Percentiles rank a stretch among this genome's conserved stretches.
Evolutionary conservation across 2,329 filamentous ascomycete genomes (phyloP).

Genomic region (Trichophaea hybrida): DNA sequence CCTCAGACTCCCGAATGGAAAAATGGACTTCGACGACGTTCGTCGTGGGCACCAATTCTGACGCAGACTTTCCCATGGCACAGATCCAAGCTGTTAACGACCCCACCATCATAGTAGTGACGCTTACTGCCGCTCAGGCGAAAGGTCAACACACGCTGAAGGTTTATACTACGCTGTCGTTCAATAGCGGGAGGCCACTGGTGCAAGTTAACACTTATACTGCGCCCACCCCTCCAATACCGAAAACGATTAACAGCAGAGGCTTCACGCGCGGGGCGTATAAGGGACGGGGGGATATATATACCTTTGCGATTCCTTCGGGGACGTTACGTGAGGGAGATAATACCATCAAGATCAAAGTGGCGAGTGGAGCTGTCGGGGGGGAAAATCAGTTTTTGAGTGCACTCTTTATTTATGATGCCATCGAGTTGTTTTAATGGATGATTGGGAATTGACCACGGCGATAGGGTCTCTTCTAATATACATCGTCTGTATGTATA

Average conservation of each 20-base stretch:
- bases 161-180: constrained; percentile 50
- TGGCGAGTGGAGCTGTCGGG: constrained; percentile 45
- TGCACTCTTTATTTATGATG: constrained; percentile 36
- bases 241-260: constrained; percentile 48
- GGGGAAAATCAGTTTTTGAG: constrained; percentile 36
- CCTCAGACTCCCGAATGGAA: constrained; percentile 49
- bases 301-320: constrained; percentile 45
- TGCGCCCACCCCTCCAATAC: constrained; percentile 37
- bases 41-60: constrained; percentile 42
- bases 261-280: constrained; percentile 54
- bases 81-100: constrained; percentile 47
- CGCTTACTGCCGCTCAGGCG: constrained; percentile 35
- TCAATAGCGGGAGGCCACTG: constrained; percentile 44
- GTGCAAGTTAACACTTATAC: constrained; percentile 44
- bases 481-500: no score
- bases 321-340: constrained; percentile 44
- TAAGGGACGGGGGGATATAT: constrained; percentile 48
- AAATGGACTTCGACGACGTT: constrained; percentile 47
- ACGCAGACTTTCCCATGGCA: constrained; percentile 49
- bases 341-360: constrained; percentile 49
- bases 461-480: no score
- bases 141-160: constrained; percentile 43
- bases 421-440: constrained; percentile 3
- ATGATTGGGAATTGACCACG: not conserved
- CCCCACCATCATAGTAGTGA: constrained; percentile 46